A percentile compares a stretch with the other conserved stretches of the same genome.
These are phyloP conservation scores for Schizosaccharomyces lindneri DNA, from an alignment of 805 yeast species.

Conservation along the genomic window DNA sequence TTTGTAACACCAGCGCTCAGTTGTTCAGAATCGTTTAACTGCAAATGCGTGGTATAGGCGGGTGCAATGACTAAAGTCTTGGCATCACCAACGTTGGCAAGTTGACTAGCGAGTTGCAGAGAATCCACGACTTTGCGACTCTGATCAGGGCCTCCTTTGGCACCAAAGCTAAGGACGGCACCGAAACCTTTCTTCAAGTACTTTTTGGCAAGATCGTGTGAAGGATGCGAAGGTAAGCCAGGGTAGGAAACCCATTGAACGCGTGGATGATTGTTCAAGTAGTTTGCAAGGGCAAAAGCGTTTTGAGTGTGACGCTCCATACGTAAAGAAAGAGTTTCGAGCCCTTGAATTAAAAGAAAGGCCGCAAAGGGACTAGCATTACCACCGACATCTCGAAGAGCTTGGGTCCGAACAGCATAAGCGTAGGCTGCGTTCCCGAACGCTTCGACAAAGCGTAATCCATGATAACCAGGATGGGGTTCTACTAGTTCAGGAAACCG, in stretches of 20 bases:
- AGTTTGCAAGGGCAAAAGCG: conserved; percentile 55
- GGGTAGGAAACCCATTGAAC: conserved; percentile 84
- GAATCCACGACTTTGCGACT: conserved; percentile 66
- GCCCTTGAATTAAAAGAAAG: conserved; percentile 68
- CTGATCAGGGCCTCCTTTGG: conserved; percentile 35
- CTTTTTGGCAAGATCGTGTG: conserved; percentile 61
- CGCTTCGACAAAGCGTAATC: conserved; percentile 56
- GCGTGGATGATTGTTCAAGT: conserved; percentile 41
- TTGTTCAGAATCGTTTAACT: conserved; percentile 62
- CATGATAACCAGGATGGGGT: conserved; percentile 89
- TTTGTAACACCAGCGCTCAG: conserved; percentile 69
- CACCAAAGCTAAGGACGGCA: conserved; percentile 74
- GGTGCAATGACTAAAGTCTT: conserved; percentile 92
- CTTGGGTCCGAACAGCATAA: conserved; percentile 57
- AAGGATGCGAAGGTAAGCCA: conserved; percentile 57
- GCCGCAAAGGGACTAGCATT: conserved; percentile 68
- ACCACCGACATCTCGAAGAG: conserved; percentile 82
- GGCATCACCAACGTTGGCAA: conserved; percentile 93
- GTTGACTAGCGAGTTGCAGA: conserved; percentile 65
- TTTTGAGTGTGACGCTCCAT: conserved; percentile 79
- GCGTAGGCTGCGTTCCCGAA: conserved; percentile 56
- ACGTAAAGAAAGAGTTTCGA: conserved; percentile 80
- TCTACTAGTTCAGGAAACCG: conserved; percentile 76
- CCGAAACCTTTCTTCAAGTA: conserved; percentile 65
- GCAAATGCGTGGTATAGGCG: conserved; percentile 87